phyloP scores from a whole-genome alignment of 257 asterid species.

The Solanum boliviense region DNA sequence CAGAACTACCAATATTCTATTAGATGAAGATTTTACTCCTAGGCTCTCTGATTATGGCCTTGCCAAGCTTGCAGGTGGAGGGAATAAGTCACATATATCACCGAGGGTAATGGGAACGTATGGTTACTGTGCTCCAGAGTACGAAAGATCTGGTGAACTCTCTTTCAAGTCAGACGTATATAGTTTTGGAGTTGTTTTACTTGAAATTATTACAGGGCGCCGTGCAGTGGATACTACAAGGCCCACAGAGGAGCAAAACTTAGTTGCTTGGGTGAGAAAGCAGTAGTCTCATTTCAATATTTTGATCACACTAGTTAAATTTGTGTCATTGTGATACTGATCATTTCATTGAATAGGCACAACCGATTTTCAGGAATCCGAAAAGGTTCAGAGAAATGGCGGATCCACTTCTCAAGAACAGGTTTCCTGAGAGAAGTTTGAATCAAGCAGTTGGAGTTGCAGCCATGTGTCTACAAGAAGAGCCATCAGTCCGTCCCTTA shows the following conservation, averaged over 20 bases:
- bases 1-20: slow-evolving; percentile 51
- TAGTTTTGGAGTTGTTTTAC: slow-evolving; percentile 65
- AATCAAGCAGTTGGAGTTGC: slow-evolving; percentile 81
- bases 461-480: slow-evolving; percentile 87
- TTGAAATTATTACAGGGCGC: slow-evolving; percentile 80
- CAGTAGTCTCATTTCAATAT: background rate
- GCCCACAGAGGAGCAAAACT: slow-evolving; percentile 52
- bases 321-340: background rate
- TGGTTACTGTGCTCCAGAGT: slow-evolving; percentile 84
- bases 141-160: slow-evolving; percentile 53
- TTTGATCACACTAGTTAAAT: background rate
- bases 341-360: slow-evolving; percentile 34
- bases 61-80: slow-evolving; percentile 63
- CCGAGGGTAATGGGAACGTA: slow-evolving; percentile 52
- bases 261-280: slow-evolving; percentile 63
- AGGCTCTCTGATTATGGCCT: slow-evolving; percentile 75
- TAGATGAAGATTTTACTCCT: slow-evolving; percentile 44
- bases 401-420: slow-evolving; percentile 47
- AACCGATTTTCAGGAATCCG: slow-evolving; percentile 52
- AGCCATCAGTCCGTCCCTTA: slow-evolving; percentile 71
- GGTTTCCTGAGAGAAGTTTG: slow-evolving; percentile 44
- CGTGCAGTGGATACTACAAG: slow-evolving; percentile 47
- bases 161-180: slow-evolving; percentile 72
- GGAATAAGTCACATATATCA: slow-evolving; percentile 31
- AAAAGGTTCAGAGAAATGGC: slow-evolving; percentile 69